Base-by-base conservation (phyloP, 331 rosid genomes). In the Dryas integrifolia region DNA sequence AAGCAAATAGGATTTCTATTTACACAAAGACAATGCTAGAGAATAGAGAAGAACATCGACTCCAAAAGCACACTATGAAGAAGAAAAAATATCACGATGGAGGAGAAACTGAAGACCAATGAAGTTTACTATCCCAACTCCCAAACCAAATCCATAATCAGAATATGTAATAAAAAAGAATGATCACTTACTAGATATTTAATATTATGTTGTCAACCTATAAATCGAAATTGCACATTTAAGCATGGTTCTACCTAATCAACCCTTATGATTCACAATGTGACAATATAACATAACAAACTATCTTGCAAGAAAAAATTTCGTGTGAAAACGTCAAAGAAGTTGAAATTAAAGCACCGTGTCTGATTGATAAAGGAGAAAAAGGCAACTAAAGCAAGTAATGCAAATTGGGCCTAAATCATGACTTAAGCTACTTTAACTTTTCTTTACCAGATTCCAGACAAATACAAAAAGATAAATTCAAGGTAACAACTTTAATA, bases 361-460 rank as follows among this genome's bases (percentile, higher is more conserved):
- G 6, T 11, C 16, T 1, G 61, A 68, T 38, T 9, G 12, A 14
- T 35, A 39, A 35, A 18, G 7, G 57, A 12, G 6, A 21, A 21
- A 64, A 53, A 14, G 18, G 14, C 0, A 11, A 52, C 66, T 52
- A 77, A 70, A 70, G 76, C 43, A 43, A 46, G 41, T 58, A 46
- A 60, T 13, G 18, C 74, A 26, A 51, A 70, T 50, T 62, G 71
- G 66, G 51, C n/a, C 38, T 8, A 8, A 49, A 76, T 76, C 56
- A 69, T 58, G 60, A 43, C 65, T 26, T 39, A 1, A 77, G 24
- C 57, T 26, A 61, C 65, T 50, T 77, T 59, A 9, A 51, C 48
- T 47, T 69, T 69, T 13, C 81, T 77, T 69, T 53, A 52, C 57
- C 67, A 47, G 5, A 71, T 72, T 65, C 73, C 46, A 56, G 24